Conservation (phyloP, 2,329 filamentous ascomycete species). For the Aspergillus tamarii region DNA sequence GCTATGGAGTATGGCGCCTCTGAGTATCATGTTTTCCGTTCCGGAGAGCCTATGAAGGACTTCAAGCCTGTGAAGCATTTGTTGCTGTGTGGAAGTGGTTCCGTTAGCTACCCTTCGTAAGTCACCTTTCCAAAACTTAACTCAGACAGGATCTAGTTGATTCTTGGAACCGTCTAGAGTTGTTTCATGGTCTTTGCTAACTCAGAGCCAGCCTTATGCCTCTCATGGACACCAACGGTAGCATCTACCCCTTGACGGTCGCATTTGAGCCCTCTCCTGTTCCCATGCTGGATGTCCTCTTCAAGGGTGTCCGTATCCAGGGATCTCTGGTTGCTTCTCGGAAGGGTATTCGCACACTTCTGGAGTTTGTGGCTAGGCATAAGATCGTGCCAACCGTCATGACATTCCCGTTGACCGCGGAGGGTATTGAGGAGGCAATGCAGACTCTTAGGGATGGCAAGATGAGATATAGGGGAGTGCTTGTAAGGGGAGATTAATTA, state of each 20-base stretch:
- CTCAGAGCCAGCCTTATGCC: constrained; percentile 19
- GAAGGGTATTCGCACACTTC: constrained; percentile 64
- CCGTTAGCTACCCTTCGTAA: constrained; percentile 19
- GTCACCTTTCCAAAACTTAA: background rate
- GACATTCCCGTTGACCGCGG: constrained; percentile 60
- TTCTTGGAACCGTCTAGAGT: background rate
- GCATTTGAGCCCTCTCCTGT: constrained; percentile 24
- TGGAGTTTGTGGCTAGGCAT: constrained; percentile 64
- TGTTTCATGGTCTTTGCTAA: background rate
- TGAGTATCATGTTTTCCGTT: constrained; percentile 55
- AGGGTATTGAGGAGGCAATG: constrained; percentile 53
- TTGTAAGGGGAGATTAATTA: constrained; percentile 27
- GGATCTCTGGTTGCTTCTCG: constrained; percentile 67
- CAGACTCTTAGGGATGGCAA: constrained; percentile 49
- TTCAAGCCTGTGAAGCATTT: constrained; percentile 22
- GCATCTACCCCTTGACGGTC: constrained; percentile 35
- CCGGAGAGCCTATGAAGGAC: constrained; percentile 4
- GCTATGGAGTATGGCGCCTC: constrained; percentile 58
- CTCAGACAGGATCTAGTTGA: background rate
- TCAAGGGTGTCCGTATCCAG: constrained; percentile 61
- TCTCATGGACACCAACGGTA: constrained; percentile 29
- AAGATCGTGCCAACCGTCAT: constrained; percentile 66
- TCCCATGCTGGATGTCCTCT: constrained; percentile 51
- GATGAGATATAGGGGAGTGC: constrained; percentile 52
- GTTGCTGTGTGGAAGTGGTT: constrained; percentile 17